Percentiles rank a stretch among this genome's conserved stretches.
Conservation (phyloP, 805 yeast species). For the Candida oleophila region DNA sequence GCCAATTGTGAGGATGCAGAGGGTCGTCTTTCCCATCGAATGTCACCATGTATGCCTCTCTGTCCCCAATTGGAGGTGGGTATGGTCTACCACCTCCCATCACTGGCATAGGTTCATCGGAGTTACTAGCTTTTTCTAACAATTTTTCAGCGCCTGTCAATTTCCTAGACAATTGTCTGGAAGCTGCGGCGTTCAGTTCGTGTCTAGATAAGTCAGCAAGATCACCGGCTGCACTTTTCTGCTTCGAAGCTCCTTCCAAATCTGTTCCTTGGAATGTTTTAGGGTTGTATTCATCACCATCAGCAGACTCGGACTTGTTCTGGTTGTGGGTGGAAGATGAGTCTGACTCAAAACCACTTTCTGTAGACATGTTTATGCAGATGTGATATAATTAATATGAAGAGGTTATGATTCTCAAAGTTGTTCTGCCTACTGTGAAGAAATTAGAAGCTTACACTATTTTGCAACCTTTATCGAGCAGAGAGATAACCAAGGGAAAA, state of each 20-base stretch:
- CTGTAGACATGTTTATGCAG: neutral
- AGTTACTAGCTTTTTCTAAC: constrained; percentile 17
- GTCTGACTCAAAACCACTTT: neutral
- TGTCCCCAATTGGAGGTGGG: constrained; percentile 11
- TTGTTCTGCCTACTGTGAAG: neutral
- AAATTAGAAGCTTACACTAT: too few relatives aligned
- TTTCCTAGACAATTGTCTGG: constrained; percentile 16
- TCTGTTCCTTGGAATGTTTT: neutral
- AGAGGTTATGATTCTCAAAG: too few relatives aligned
- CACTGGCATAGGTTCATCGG: constrained; percentile 18
- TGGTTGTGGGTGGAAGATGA: neutral
- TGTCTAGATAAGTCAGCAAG: constrained; percentile 8
- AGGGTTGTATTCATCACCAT: neutral
- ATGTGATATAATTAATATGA: neutral
- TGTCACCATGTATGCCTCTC: constrained; percentile 11
- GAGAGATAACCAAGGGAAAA: too few relatives aligned
- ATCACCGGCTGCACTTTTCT: neutral
- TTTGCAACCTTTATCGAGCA: too few relatives aligned
- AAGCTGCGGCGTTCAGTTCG: constrained; percentile 15
- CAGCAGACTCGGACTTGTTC: neutral
- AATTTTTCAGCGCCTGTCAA: constrained; percentile 19
- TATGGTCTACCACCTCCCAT: constrained; percentile 16
- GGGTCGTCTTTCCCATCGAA: constrained; percentile 17
- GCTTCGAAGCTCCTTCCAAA: neutral
- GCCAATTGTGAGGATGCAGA: constrained; percentile 35